These are phyloP conservation scores for Millerago galiae DNA, from an alignment of 805 yeast genomes.

Conservation along the genomic window DNA sequence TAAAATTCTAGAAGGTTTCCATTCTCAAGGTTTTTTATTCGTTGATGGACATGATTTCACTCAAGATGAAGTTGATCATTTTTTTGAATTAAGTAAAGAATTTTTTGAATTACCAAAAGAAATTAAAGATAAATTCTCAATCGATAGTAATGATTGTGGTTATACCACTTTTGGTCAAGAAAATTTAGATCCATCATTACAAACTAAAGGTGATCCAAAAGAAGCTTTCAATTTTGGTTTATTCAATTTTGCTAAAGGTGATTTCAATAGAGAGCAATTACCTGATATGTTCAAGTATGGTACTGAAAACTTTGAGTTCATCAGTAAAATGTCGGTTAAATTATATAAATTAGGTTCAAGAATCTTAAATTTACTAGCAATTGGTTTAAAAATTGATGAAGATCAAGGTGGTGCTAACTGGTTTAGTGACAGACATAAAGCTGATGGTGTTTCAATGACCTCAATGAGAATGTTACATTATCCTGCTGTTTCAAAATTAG, in stretches of 20 bases:
- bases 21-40: slow-evolving; percentile 59
- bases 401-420: slow-evolving; percentile 46
- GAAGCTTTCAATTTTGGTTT: slow-evolving; percentile 65
- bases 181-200: slow-evolving; percentile 27
- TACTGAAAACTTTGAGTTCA: slow-evolving; percentile 31
- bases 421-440: slow-evolving; percentile 56
- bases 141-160: slow-evolving; percentile 54
- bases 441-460: slow-evolving; percentile 49
- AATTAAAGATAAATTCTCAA: slow-evolving; percentile 44
- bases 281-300: slow-evolving; percentile 47
- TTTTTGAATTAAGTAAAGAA: slow-evolving; percentile 42
- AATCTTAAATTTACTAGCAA: slow-evolving; percentile 51
- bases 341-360: slow-evolving; percentile 43
- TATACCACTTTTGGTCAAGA: slow-evolving; percentile 52
- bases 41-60: slow-evolving; percentile 64
- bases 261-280: slow-evolving; percentile 31
- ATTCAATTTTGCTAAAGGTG: slow-evolving; percentile 46
- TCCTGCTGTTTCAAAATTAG: slow-evolving; percentile 38
- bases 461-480: slow-evolving; percentile 67
- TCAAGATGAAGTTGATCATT: slow-evolving; percentile 43
- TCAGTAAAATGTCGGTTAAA: slow-evolving; percentile 36
- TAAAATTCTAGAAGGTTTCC: slow-evolving; percentile 50
- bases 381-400: slow-evolving; percentile 57
- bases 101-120: slow-evolving; percentile 45
- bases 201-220: slow-evolving; percentile 48